Evolutionary conservation across 768 basidiomycete genomes (phyloP).

Genomic region (Mycena pura): DNA sequence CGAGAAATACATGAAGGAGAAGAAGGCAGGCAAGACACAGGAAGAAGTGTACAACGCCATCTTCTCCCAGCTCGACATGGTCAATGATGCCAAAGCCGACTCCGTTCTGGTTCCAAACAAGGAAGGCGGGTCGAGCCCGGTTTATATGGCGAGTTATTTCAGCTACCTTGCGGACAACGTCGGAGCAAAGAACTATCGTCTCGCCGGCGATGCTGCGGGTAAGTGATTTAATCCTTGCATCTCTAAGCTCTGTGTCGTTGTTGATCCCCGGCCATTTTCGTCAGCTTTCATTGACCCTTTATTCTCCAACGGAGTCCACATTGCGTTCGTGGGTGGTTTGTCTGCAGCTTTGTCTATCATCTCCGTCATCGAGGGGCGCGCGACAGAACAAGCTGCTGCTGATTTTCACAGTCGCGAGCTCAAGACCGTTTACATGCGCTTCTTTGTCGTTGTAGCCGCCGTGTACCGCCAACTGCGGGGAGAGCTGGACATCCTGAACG

Average conservation of each 20-base stretch:
- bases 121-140: neutral
- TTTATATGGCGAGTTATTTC: conserved; percentile 2
- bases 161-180: conserved; percentile 3
- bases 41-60: conserved; percentile 4
- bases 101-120: neutral
- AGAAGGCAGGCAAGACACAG: neutral
- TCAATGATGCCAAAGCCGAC: conserved; percentile 1
- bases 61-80: conserved; percentile 2
- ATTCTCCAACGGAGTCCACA: neutral
- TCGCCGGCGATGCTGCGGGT: conserved; percentile 8
- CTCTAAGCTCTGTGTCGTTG: neutral
- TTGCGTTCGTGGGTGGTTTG: neutral
- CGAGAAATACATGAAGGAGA: neutral
- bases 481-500: conserved; percentile 8
- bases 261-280: neutral
- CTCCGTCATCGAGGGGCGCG: neutral
- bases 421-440: neutral
- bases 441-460: conserved; percentile 4
- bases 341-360: neutral
- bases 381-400: neutral
- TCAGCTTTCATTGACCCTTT: neutral
- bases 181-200: conserved; percentile 3
- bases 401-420: neutral
- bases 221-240: neutral
- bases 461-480: conserved; percentile 4